phyloP scores from a whole-genome alignment of 805 yeast genomes.

The Hanseniaspora lindneri region DNA sequence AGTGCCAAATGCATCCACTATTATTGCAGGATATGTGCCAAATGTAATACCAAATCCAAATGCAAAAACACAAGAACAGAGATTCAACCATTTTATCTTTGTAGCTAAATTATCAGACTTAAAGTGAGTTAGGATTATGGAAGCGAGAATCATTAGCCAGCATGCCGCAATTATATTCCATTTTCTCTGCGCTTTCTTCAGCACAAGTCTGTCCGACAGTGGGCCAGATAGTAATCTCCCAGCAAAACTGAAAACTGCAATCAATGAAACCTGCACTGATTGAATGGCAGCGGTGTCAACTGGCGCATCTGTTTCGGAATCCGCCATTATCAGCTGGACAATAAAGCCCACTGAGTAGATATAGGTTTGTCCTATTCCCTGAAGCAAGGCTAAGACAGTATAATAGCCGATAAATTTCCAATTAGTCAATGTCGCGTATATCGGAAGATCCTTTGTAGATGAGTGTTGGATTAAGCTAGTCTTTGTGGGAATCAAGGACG shows the following conservation, averaged over 20 bases:
- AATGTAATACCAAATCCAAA: slow-evolving; percentile 57
- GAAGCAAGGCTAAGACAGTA: slow-evolving; percentile 42
- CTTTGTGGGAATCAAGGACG: slow-evolving; percentile 2
- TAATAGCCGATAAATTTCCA: slow-evolving; percentile 41
- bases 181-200: slow-evolving; percentile 44
- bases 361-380: slow-evolving; percentile 61
- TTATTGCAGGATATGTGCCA: slow-evolving; percentile 64
- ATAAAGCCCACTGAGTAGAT: slow-evolving; percentile 64
- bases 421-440: slow-evolving; percentile 22
- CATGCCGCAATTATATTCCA: slow-evolving; percentile 47
- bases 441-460: slow-evolving; percentile 15
- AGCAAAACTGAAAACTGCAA: slow-evolving; percentile 51
- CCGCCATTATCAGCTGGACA: slow-evolving; percentile 38
- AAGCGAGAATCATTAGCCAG: neutral
- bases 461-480: slow-evolving; percentile 10
- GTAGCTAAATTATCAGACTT: neutral
- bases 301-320: slow-evolving; percentile 17
- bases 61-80: slow-evolving; percentile 45
- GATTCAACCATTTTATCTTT: slow-evolving; percentile 21
- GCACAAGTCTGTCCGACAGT: slow-evolving; percentile 47
- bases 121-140: neutral
- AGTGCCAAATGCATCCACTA: slow-evolving; percentile 63
- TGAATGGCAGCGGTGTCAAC: slow-evolving; percentile 36
- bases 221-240: slow-evolving; percentile 60
- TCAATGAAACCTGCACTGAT: slow-evolving; percentile 57